A percentile compares a stretch with the other conserved stretches of the same genome.
phyloP scores from a whole-genome alignment of 176 grass and related monocot species.

The Panicum miliaceum region DNA sequence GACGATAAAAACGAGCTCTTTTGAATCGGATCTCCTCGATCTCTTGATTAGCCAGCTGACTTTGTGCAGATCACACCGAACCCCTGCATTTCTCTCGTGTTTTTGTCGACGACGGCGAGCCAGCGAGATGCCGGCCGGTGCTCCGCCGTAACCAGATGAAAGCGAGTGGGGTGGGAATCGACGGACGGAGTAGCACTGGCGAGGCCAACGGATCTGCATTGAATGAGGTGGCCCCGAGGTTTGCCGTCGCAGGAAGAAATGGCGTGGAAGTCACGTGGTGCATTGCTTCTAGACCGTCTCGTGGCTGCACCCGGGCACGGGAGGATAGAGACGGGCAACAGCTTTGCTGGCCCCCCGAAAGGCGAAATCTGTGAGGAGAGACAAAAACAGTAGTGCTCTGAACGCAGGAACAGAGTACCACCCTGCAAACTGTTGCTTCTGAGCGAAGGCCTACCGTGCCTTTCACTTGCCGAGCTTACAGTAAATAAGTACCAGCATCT shows the following conservation, averaged over 20 bases:
- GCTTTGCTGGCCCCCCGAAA: not conserved
- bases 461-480: not conserved
- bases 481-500: not conserved
- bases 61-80: not conserved
- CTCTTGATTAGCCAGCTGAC: not conserved
- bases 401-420: not conserved
- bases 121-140: not conserved
- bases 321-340: constrained; percentile 34
- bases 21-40: not conserved
- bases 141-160: not conserved
- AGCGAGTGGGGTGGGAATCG: not conserved
- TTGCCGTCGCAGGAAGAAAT: constrained; percentile 45
- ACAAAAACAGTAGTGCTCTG: not conserved
- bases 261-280: constrained; percentile 60
- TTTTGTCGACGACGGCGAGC: not conserved
- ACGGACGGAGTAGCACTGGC: not conserved
- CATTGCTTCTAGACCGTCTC: constrained; percentile 48
- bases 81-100: not conserved
- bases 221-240: constrained; percentile 28
- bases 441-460: not conserved
- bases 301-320: not conserved
- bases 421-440: not conserved
- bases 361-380: not conserved
- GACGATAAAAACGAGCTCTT: too few relatives aligned
- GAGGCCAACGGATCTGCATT: not conserved